Base-by-base conservation (phyloP, 1,284 basidiomycete species). In the Gastroboletus turbinatus region DNA sequence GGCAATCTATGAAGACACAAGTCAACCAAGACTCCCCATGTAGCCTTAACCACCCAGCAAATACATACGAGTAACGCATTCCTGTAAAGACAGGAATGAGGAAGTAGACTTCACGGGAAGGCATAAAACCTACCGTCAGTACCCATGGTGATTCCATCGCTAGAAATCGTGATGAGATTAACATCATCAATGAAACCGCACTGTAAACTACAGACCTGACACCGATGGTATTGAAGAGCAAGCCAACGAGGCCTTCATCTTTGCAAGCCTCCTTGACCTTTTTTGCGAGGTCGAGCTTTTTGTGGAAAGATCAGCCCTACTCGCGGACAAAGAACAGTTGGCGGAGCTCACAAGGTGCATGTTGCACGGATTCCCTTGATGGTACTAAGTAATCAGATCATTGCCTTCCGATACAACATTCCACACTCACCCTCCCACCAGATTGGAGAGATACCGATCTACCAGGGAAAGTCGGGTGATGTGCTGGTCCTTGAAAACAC, bases 121-220 rank as follows among this genome's bases (percentile, higher is more conserved):
- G 42, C 10, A 53, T 29, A 44, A 32, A 32, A 62, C 77, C 66
- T 74, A 85, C 90, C 90, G 29, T 90, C 87, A 36, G 88, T 90
- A 43, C 87, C 88, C 88, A 92, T 91, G 6, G 90, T 92, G 47
- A 92, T 92, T 13, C 83, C 90, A 70, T 91, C 90, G 63, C 88
- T 89, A 53, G 49, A 58, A 45, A 50, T 40, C 19, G 9, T 25
- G 44, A 38, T 35, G 14, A 23, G 23, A 30, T 54, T 16, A n/a
- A 42, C 32, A 45, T 35, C 44, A 36, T 48, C 29, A n/a, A 44
- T 9, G 17, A 45, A 39, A 57, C 33, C 50, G 5, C 21, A 42
- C 4, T 10, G 4, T n/a, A 14, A n/a, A 32, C 21, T 29, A 51
- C 67, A 42, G 64, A 86, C 87, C 88, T 90, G 60, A 92, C 83